Evolutionary conservation across 495 filamentous ascomycete genomes (phyloP).

Genomic region (Friedmanniomyces endolithicus): DNA sequence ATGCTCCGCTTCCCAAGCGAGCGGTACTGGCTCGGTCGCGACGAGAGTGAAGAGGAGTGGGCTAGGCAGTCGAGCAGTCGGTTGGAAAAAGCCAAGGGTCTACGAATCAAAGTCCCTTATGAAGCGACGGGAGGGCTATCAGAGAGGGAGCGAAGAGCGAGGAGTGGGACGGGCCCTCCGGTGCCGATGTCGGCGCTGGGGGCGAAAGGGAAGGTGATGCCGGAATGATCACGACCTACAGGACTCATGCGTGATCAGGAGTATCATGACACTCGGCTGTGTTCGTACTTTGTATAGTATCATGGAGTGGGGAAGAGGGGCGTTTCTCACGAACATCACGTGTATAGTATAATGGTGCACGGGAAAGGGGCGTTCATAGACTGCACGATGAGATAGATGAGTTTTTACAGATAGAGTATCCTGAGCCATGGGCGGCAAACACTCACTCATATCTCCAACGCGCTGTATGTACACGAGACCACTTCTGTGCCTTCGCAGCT

Average conservation of each 20-base stretch:
- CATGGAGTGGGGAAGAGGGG: too few species aligned
- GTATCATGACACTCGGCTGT: background rate
- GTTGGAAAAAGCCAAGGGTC: slow-evolving; percentile 31
- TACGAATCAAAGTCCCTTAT: slow-evolving; percentile 12
- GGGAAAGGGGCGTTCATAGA: too few species aligned
- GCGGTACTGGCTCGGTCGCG: slow-evolving; percentile 61
- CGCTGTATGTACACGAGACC: too few species aligned
- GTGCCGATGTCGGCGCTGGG: slow-evolving; percentile 17
- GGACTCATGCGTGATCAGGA: background rate
- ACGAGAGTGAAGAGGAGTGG: slow-evolving; percentile 42
- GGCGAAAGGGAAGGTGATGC: background rate
- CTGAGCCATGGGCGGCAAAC: too few species aligned
- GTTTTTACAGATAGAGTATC: too few species aligned
- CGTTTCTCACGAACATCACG: too few species aligned
- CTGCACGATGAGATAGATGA: background rate
- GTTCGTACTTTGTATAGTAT: background rate
- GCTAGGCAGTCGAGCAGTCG: slow-evolving; percentile 43
- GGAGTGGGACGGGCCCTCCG: slow-evolving; percentile 56
- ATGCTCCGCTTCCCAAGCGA: slow-evolving; percentile 55
- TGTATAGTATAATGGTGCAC: background rate
- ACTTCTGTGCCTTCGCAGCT: too few species aligned
- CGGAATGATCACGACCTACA: too few species aligned
- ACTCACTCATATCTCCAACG: too few species aligned
- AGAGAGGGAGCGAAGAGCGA: slow-evolving; percentile 54
- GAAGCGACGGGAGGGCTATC: slow-evolving; percentile 35